phyloP scores from a whole-genome alignment of 1,139 yeast genomes.

The Magnusiomyces sp. region DNA sequence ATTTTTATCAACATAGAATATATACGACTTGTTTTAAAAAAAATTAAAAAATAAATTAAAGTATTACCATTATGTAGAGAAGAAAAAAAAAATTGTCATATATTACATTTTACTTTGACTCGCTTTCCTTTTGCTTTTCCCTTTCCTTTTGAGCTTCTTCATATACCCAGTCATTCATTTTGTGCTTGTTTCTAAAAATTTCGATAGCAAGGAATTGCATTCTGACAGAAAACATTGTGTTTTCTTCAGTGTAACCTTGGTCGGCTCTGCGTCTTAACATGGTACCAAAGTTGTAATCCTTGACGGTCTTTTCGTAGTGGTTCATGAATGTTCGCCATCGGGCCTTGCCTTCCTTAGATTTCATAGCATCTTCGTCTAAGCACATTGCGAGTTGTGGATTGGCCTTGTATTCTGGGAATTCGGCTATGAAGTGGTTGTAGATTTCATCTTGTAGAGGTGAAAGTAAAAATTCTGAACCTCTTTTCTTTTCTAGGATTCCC shows the following conservation, averaged over 20 bases:
- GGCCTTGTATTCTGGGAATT: slow-evolving; percentile 76
- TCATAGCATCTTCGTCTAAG: slow-evolving; percentile 73
- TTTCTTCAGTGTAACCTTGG: slow-evolving; percentile 73
- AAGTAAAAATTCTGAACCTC: slow-evolving; percentile 70
- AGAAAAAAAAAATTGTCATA: too few species aligned
- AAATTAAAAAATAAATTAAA: too few species aligned
- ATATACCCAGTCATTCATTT: slow-evolving; percentile 85
- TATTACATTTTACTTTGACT: too few species aligned
- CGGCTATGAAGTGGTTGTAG: slow-evolving; percentile 53
- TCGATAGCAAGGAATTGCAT: slow-evolving; percentile 93
- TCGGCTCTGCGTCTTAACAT: slow-evolving; percentile 62
- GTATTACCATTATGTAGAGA: too few species aligned
- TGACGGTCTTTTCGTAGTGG: slow-evolving; percentile 59
- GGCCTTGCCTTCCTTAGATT: slow-evolving; percentile 68
- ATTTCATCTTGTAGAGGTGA: slow-evolving; percentile 79
- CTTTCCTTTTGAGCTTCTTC: slow-evolving; percentile 16
- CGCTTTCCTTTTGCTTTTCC: too few species aligned
- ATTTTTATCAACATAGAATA: too few species aligned
- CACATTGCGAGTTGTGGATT: slow-evolving; percentile 46
- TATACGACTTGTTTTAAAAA: too few species aligned
- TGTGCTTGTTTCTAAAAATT: slow-evolving; percentile 83
- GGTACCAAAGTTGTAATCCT: slow-evolving; percentile 94
- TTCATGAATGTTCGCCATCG: slow-evolving; percentile 89
- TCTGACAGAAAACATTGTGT: slow-evolving; percentile 84
- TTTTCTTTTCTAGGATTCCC: slow-evolving; percentile 62